Evolutionary conservation across 2,329 filamentous ascomycete species (phyloP).

Genomic region (Paracamarosporium sp.): DNA sequence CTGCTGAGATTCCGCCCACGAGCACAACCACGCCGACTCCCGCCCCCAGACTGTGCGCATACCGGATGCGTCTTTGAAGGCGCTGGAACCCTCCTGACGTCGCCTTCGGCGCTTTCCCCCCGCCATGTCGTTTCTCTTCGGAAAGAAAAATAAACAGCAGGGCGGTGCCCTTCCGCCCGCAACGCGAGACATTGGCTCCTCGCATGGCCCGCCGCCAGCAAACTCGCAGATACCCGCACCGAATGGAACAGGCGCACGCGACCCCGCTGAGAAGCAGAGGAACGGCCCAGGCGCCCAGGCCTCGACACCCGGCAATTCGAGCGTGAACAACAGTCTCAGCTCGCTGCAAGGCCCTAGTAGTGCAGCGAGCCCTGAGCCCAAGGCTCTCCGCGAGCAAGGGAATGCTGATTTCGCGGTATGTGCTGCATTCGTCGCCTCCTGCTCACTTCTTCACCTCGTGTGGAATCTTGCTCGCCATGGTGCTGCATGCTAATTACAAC

Average conservation of each 20-base stretch:
- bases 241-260: slow-evolving; percentile 54
- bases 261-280: slow-evolving; percentile 47
- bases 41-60: slow-evolving; percentile 14
- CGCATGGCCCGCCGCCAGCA: slow-evolving; percentile 52
- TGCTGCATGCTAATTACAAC: slow-evolving; percentile 16
- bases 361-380: slow-evolving; percentile 69
- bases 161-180: slow-evolving; percentile 58
- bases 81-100: slow-evolving; percentile 27
- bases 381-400: slow-evolving; percentile 63
- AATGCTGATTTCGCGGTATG: slow-evolving; percentile 63
- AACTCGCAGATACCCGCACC: slow-evolving; percentile 51
- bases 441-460: neutral
- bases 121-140: slow-evolving; percentile 62
- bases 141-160: slow-evolving; percentile 53
- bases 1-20: slow-evolving; percentile 11
- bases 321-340: slow-evolving; percentile 69
- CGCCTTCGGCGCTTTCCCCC: slow-evolving; percentile 25
- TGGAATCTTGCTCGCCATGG: neutral
- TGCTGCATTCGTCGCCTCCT: slow-evolving; percentile 19
- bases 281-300: slow-evolving; percentile 54
- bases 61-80: slow-evolving; percentile 43
- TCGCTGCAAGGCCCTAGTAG: slow-evolving; percentile 66
- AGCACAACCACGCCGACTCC: slow-evolving; percentile 10
- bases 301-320: slow-evolving; percentile 78
- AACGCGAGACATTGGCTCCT: slow-evolving; percentile 62